Base-by-base conservation (phyloP, 2,329 filamentous ascomycete genomes). In the Ascochyta clinopodiicola region DNA sequence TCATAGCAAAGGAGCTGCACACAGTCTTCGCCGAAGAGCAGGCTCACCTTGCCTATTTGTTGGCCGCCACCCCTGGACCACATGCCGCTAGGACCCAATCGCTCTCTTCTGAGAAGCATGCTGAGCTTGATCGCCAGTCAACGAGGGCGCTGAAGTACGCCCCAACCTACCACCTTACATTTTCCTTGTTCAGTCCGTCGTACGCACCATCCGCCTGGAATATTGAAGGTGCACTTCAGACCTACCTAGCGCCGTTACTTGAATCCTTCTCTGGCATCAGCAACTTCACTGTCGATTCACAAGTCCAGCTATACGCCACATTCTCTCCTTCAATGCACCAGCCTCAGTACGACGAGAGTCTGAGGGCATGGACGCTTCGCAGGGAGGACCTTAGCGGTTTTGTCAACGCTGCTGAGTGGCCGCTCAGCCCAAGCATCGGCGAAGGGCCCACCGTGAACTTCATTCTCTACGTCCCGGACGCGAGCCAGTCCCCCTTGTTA, bases 391-490 rank as follows among this genome's bases (percentile, higher is more conserved):
- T 99, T 1, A 92, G 91, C 34, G 93, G 91, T 1, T 99, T 99
- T 70, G 92, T 99, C 76, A 99, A 99, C 69, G 93, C 94, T 2
- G 95, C 95, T 2, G 95, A 99, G 78, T 99, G 95, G 95, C 95
- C 95, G 0, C 78, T 99, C 2, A 96, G 90, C 59, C 94, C 94
- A 0, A 96, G 92, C 52, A 98, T 99, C 63, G 95, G 93, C 37
- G 87, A 86, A 17, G 94, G 94, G 0, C 95, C 95, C 1, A 99
- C 95, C 0, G 88, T 99, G 70, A 98, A 99, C 77, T 98, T 99
- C 72, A 88, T 98, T 52, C 83, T 98, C 25, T 99, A 95, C 69
- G 87, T 96, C 7, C 92, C 93, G 6, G 87, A 91, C 54, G 85
- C 89, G 55, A 77, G 77, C 6, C 82, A 86, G 57, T 82, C 82